phyloP scores from a whole-genome alignment of 179 eudicot species.

The Sideroxylon spinosum region DNA sequence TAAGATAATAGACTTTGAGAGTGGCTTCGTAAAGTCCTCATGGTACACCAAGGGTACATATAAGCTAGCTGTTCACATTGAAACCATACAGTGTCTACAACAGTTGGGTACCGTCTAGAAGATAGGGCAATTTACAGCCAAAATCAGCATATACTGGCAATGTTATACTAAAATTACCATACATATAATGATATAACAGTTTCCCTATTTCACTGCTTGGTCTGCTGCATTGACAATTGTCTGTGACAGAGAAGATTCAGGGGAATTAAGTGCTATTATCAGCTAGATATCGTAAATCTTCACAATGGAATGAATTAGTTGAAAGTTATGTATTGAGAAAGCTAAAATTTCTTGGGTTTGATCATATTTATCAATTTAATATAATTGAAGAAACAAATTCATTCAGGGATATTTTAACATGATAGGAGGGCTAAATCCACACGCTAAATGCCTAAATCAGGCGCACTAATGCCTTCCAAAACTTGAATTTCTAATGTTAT shows the following conservation, averaged over 20 bases:
- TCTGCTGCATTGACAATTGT: neutral
- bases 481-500: neutral
- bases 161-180: neutral
- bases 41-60: neutral
- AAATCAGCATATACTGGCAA: too few relatives aligned
- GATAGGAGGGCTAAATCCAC: neutral
- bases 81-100: neutral
- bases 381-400: too few relatives aligned
- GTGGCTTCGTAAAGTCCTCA: neutral
- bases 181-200: neutral
- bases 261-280: conserved; percentile 35
- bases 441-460: neutral
- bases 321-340: neutral
- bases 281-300: neutral
- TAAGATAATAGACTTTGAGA: neutral
- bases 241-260: too few relatives aligned
- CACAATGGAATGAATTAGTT: neutral
- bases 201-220: neutral
- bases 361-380: neutral
- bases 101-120: neutral
- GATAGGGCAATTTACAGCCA: too few relatives aligned
- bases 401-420: neutral
- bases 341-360: neutral
- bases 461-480: neutral
- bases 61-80: neutral